A percentile compares a stretch with the other conserved stretches of the same genome.
Evolutionary conservation across 148 eudicot species (phyloP).

Genomic region (Persicaria tinctoria): DNA sequence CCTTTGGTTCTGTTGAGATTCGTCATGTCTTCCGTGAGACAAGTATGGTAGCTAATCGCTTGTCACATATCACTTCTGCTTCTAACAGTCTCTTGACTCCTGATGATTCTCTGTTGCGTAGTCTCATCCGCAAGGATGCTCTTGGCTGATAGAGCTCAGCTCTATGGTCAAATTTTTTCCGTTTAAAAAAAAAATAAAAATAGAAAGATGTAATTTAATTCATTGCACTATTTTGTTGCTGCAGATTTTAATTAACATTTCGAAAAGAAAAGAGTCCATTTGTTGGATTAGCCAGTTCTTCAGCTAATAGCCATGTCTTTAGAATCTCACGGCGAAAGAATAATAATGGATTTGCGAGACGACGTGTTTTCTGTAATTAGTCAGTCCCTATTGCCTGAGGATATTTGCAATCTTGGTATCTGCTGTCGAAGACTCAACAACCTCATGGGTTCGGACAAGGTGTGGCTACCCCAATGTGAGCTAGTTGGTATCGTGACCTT

Average conservation of each 20-base stretch:
- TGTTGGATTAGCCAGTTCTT: not conserved
- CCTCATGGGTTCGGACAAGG: slow-evolving; percentile 48
- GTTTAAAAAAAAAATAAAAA: no score
- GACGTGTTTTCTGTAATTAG: slow-evolving; percentile 52
- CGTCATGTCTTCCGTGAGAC: no score
- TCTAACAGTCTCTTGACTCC: no score
- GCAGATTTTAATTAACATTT: not conserved
- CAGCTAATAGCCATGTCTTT: slow-evolving; percentile 29
- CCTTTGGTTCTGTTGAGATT: no score
- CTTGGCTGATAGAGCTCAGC: no score
- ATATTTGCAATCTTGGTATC: slow-evolving; percentile 54
- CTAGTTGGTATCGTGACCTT: slow-evolving; percentile 36
- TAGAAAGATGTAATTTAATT: no score
- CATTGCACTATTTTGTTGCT: not conserved
- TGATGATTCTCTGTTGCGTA: no score
- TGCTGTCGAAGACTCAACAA: slow-evolving; percentile 48
- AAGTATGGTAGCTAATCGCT: no score
- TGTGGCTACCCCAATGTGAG: slow-evolving; percentile 73
- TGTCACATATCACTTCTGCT: no score
- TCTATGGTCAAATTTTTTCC: no score
- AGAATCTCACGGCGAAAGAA: slow-evolving; percentile 39
- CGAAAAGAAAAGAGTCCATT: not conserved
- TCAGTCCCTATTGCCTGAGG: slow-evolving; percentile 52
- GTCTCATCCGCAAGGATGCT: no score
- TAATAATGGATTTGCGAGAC: slow-evolving; percentile 57